Evolutionary conservation across 2,329 filamentous ascomycete genomes (phyloP).

Genomic region (Pleoardoris graminearum): DNA sequence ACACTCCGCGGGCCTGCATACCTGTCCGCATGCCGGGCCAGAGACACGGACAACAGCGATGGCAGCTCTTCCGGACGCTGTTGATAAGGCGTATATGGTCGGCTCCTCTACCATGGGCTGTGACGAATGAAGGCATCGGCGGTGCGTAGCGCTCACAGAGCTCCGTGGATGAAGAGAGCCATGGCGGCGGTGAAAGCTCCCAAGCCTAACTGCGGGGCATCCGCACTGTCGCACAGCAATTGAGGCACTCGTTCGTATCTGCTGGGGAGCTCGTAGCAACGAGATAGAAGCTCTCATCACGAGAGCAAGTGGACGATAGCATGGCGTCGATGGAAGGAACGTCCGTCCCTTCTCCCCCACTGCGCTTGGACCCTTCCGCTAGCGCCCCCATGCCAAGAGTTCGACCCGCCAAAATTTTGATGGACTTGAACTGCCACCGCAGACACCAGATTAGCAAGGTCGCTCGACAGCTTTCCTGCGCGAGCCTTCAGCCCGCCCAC

Average conservation of each 20-base stretch:
- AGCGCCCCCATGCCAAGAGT: slow-evolving; percentile 17
- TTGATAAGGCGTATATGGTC: slow-evolving; percentile 93
- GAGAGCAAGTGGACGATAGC: slow-evolving; percentile 24
- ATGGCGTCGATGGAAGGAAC: slow-evolving; percentile 12
- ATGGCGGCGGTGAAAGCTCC: slow-evolving; percentile 4
- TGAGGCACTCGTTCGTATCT: not conserved
- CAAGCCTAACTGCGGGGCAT: not conserved
- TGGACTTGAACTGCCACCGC: no score
- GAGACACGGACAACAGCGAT: slow-evolving; percentile 91
- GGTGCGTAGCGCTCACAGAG: slow-evolving; percentile 17
- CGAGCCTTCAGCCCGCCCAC: no score
- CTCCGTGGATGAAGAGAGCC: slow-evolving; percentile 2
- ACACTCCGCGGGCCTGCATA: slow-evolving; percentile 40
- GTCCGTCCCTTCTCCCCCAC: slow-evolving; percentile 20
- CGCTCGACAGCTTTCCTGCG: no score
- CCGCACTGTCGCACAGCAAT: not conserved
- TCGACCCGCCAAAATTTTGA: slow-evolving; percentile 7
- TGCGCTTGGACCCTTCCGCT: slow-evolving; percentile 14
- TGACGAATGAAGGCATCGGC: slow-evolving; percentile 14
- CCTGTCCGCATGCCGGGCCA: slow-evolving; percentile 71
- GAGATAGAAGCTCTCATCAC: slow-evolving; percentile 41
- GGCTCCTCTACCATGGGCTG: slow-evolving; percentile 23
- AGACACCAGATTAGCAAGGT: not conserved
- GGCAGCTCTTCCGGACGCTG: slow-evolving; percentile 79
- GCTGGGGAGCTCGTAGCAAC: slow-evolving; percentile 17